phyloP scores from a whole-genome alignment of 2,329 filamentous ascomycete genomes.

The Ceratocystis alfenasii region DNA sequence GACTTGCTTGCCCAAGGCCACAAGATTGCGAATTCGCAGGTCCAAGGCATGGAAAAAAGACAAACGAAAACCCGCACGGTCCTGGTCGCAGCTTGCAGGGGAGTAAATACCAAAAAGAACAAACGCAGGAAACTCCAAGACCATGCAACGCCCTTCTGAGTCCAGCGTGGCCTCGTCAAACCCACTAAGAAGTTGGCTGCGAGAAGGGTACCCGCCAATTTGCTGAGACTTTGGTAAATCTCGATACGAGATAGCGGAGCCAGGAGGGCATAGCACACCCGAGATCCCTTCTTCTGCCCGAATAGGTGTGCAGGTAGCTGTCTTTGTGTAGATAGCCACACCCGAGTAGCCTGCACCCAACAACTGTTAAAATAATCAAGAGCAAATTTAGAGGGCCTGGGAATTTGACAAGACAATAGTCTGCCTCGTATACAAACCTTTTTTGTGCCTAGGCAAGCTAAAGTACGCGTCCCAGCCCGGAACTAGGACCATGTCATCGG shows the following conservation, averaged over 20 bases:
- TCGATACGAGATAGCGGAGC: constrained; percentile 56
- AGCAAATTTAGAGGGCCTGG: too few species aligned
- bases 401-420: background rate
- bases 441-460: constrained; percentile 85
- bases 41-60: constrained; percentile 73
- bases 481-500: constrained; percentile 90
- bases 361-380: background rate
- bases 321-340: constrained; percentile 90
- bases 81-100: constrained; percentile 77
- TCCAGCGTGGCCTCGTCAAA: constrained; percentile 66
- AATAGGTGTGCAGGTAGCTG: constrained; percentile 70
- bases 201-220: constrained; percentile 78
- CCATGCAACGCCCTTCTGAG: constrained; percentile 79
- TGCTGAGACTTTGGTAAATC: constrained; percentile 61
- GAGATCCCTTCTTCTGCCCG: constrained; percentile 89
- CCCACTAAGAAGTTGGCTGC: constrained; percentile 49
- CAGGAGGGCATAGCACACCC: constrained; percentile 61
- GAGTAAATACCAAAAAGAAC: constrained; percentile 88
- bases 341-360: constrained; percentile 67
- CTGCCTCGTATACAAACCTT: constrained; percentile 47
- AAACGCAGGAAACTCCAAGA: constrained; percentile 89
- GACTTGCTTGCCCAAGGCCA: constrained; percentile 69
- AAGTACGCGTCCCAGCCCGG: constrained; percentile 95
- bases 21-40: constrained; percentile 70
- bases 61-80: constrained; percentile 68